Percentiles rank a stretch among this genome's conserved stretches.
Evolutionary conservation across 257 asterid genomes (phyloP).

Genomic region (Leonotis leonurus): DNA sequence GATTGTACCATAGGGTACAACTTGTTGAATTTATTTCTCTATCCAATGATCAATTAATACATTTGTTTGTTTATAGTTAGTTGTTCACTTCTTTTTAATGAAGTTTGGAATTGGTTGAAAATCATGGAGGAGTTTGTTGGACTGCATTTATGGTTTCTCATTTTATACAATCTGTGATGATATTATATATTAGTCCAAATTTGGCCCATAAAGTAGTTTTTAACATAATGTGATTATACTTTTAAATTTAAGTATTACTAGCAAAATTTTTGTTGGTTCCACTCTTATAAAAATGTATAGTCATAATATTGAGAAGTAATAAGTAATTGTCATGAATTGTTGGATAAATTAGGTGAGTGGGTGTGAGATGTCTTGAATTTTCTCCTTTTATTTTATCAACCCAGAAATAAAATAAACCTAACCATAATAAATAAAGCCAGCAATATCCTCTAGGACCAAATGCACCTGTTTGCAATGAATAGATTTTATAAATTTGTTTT

Average conservation of each 20-base stretch:
- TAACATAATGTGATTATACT: too few relatives aligned
- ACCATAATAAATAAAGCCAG: slow-evolving; percentile 13
- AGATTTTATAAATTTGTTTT: not conserved
- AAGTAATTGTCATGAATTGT: not conserved
- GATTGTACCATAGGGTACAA: too few relatives aligned
- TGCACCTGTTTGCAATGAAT: slow-evolving; percentile 12
- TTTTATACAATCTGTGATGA: too few relatives aligned
- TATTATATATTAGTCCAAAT: too few relatives aligned
- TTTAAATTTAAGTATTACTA: too few relatives aligned
- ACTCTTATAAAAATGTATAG: not conserved
- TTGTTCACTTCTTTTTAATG: not conserved
- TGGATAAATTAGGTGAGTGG: slow-evolving; percentile 14
- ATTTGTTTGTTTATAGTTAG: not conserved
- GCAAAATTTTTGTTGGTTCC: too few relatives aligned
- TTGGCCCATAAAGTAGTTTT: too few relatives aligned
- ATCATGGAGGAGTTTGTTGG: slow-evolving; percentile 1
- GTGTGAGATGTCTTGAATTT: not conserved
- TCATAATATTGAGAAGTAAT: not conserved
- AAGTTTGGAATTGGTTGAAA: too few relatives aligned
- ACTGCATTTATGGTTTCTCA: not conserved
- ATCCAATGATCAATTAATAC: not conserved
- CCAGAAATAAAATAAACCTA: not conserved
- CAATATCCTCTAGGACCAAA: slow-evolving; percentile 19
- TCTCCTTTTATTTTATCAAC: not conserved
- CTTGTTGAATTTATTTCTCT: not conserved